Base-by-base conservation (phyloP, 352 stramenopile genomes). In the Phytopythium ostracodes region DNA sequence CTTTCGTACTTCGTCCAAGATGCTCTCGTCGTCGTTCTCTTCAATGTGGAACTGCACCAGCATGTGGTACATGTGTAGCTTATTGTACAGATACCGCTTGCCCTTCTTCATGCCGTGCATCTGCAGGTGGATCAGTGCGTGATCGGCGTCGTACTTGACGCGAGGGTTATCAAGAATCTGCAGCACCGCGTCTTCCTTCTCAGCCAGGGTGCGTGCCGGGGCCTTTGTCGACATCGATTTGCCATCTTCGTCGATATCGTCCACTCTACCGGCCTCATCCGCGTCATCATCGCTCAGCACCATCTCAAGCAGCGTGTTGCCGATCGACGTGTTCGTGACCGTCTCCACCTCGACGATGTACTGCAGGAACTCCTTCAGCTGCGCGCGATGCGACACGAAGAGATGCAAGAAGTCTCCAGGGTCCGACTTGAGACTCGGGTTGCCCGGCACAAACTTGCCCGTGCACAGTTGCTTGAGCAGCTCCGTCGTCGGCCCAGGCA, bases 51-150 rank as follows among this genome's bases (percentile, higher is more conserved):
- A 92, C 65, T 98, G 91, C 63, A 98, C 75, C 14, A 98, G 68
- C 84, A 98, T 97, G 74, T 96, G 87, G 59, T 96, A 97, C 90
- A 97, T 94, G 63, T 97, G 87, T 31, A 97, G 73, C 64, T 97
- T 96, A 77, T 97, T 95, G 79, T 97, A 98, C 62, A 98, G 61
- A 64, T 94, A 98, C 38, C 96, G 84, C 72, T 97, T 96, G 40
- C 91, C 94, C 58, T 94, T 88, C 68, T 96, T 92, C 72, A 98
- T 96, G 20, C 77, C 79, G 56, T 88, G 81, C 87, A 97, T 97
- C 68, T 98, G 91, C 64, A 97, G 68, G 43, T 97, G 84, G 47
- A 98, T 96, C 22, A 98, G 69, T n/a, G 92, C 92, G 62, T 98
- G 91, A 56, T 98, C 89, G 52, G 87, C 84, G 61, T 98, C 92